These are phyloP conservation scores for Polyporus arcularius DNA, from an alignment of 768 basidiomycete genomes.

Conservation along the genomic window DNA sequence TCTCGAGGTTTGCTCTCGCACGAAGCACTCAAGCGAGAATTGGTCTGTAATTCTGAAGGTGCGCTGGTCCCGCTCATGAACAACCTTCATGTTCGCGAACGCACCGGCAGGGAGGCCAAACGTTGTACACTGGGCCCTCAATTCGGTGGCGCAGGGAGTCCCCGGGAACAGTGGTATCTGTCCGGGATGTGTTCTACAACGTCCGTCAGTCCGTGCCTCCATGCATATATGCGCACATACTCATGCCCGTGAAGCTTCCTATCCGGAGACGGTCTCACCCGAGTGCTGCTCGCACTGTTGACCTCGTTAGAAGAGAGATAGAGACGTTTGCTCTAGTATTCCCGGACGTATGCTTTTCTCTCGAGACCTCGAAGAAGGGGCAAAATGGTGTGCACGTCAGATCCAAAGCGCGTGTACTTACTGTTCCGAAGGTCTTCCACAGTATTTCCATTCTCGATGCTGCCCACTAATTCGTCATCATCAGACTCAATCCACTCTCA, in stretches of 20 bases:
- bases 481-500: slow-evolving; percentile 65
- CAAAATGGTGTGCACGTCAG: slow-evolving; percentile 37
- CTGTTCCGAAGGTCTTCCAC: slow-evolving; percentile 63
- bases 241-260: slow-evolving; percentile 57
- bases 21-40: slow-evolving; percentile 57
- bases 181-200: slow-evolving; percentile 91
- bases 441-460: neutral
- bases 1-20: slow-evolving; percentile 83
- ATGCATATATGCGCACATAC: neutral
- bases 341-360: slow-evolving; percentile 65
- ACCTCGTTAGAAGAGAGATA: slow-evolving; percentile 68
- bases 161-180: slow-evolving; percentile 77
- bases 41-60: slow-evolving; percentile 85
- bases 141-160: slow-evolving; percentile 73
- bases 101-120: slow-evolving; percentile 55
- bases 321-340: slow-evolving; percentile 75
- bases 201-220: slow-evolving; percentile 44
- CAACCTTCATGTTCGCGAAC: neutral
- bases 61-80: neutral
- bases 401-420: slow-evolving; percentile 45
- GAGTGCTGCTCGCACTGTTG: slow-evolving; percentile 56
- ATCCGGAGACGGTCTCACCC: slow-evolving; percentile 77
- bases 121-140: slow-evolving; percentile 71
- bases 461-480: neutral
- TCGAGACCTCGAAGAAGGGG: slow-evolving; percentile 54